phyloP scores from a whole-genome alignment of 176 grass and related monocot genomes.

The Cenchrus americanus region DNA sequence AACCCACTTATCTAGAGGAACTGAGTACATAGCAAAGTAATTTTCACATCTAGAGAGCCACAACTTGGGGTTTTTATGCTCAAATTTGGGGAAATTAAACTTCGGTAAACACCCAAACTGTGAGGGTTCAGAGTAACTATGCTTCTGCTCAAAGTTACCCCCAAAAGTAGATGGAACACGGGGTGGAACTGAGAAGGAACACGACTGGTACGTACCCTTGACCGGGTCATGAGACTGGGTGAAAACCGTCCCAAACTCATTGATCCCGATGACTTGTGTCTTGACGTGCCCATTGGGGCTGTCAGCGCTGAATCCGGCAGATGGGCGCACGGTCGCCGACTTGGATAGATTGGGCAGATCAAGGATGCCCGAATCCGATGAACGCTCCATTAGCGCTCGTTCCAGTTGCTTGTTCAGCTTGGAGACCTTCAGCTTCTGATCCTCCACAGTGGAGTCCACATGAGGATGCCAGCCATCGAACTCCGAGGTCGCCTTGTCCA shows the following conservation, averaged over 20 bases:
- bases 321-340: not conserved
- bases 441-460: accelerated
- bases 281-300: not conserved
- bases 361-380: not conserved
- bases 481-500: not conserved
- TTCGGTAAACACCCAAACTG: not conserved
- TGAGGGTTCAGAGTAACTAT: no score
- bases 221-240: not conserved
- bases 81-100: not conserved
- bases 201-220: not conserved
- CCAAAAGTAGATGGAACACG: no score
- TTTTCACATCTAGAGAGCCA: not conserved
- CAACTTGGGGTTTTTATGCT: not conserved
- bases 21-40: not conserved
- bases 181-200: no score
- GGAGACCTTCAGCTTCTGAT: not conserved
- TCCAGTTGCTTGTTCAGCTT: not conserved
- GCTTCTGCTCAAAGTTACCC: no score
- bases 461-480: not conserved
- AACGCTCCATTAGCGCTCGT: accelerated
- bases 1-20: accelerated
- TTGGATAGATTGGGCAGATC: not conserved
- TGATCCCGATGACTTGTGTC: not conserved
- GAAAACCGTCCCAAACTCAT: not conserved
- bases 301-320: not conserved